Evolutionary conservation across 352 stramenopile genomes (phyloP), one percentile per base, ranked within the genome.

Genomic region (Globisporangium iwayamae): DNA sequence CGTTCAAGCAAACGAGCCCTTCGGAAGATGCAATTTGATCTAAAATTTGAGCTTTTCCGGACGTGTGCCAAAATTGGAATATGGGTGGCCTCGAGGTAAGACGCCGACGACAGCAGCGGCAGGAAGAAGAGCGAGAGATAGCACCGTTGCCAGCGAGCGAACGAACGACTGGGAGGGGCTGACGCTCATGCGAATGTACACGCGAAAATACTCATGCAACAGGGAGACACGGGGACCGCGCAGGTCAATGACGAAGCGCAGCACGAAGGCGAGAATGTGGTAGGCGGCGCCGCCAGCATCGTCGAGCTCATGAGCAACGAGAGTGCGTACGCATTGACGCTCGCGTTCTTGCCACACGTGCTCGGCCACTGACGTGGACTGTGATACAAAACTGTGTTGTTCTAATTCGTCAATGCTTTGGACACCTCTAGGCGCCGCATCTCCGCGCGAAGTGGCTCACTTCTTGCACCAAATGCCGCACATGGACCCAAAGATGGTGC

Each of bases 401-500:
- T 30, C 22, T 63, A 25, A 52, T 2, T 28, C 32, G 16, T 8
- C 11, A 47, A 2, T 46, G 9, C 22, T 25, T 25, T 25, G 22
- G 22, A 18, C 56, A 1, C 48, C 14, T 22, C 9, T 30, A 86
- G 77, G 67, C 34, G 66, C 71, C 22, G 79, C 75, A 32, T 68
- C 74, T 5, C 81, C 83, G 2, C 79, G 77, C 25, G 76, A 89
- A 16, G 77, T 92, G 34, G 83, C 83, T 0, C 68, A 85, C 34
- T 89, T 84, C 53, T 53, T 93, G 46, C 81, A 88, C 50, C 71
- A 87, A 56, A 76, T 85, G 62, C 80, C 80, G 28, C 81, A 90
- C 64, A 69, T 79, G 10, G 80, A 93, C 66, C 76, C 76, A 0
- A 84, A 85, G 67, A 84, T 88, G 81, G 83, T 87, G 47, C 60